Percentiles rank a stretch among this genome's conserved stretches.
phyloP scores from a whole-genome alignment of 352 stramenopile species.

The Globisporangium nodosum region DNA sequence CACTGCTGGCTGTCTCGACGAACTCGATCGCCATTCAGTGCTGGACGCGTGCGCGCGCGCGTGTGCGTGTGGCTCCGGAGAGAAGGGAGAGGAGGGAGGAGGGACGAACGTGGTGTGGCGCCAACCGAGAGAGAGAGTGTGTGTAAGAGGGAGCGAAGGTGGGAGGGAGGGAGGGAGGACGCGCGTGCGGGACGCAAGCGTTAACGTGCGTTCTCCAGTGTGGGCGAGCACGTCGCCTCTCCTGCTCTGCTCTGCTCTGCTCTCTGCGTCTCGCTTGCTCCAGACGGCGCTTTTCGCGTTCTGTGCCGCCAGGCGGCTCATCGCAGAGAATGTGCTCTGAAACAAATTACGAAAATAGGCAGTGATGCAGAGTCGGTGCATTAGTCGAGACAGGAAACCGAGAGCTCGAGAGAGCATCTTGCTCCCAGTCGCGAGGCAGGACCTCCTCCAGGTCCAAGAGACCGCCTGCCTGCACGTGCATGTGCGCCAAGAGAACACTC shows the following conservation, averaged over 20 bases:
- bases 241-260: neutral
- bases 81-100: neutral
- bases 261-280: neutral
- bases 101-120: neutral
- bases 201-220: no score
- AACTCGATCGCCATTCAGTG: constrained; percentile 16
- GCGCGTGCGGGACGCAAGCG: no score
- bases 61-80: constrained; percentile 3
- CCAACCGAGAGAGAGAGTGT: neutral
- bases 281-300: neutral
- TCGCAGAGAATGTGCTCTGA: neutral
- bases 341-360: no score
- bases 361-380: no score
- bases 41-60: neutral
- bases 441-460: no score
- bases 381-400: no score
- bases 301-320: neutral
- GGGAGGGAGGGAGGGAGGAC: neutral
- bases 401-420: no score
- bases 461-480: no score
- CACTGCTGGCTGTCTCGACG: constrained; percentile 10
- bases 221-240: neutral
- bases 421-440: no score
- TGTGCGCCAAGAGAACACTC: no score
- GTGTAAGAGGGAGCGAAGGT: no score